These are phyloP conservation scores for Proteromonas lacertae DNA, from an alignment of 352 stramenopile species.

Conservation along the genomic window DNA sequence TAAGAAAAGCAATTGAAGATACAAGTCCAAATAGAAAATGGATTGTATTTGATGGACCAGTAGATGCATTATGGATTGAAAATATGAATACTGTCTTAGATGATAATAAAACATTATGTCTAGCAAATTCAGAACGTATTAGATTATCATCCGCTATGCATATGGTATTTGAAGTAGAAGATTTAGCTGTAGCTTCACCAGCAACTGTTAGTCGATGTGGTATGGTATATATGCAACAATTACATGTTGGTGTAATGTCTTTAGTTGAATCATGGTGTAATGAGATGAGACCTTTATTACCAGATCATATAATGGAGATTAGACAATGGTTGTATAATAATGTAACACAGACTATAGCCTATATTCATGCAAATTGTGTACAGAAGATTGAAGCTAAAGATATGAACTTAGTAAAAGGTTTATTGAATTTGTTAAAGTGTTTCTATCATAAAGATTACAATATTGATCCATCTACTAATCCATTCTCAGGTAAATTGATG, in stretches of 20 bases:
- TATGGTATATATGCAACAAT: slow-evolving; percentile 60
- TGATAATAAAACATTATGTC: slow-evolving; percentile 65
- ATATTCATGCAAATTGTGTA: slow-evolving; percentile 38
- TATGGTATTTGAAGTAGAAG: slow-evolving; percentile 65
- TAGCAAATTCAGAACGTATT: slow-evolving; percentile 53
- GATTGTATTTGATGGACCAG: slow-evolving; percentile 47
- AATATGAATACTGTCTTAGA: slow-evolving; percentile 80
- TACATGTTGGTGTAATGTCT: slow-evolving; percentile 4
- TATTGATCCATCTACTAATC: slow-evolving; percentile 20
- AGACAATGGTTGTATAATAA: slow-evolving; percentile 6
- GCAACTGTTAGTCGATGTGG: slow-evolving; percentile 42
- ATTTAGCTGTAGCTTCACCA: slow-evolving; percentile 38
- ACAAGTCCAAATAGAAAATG: slow-evolving; percentile 31
- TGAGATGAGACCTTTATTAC: background rate
- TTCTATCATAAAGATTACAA: slow-evolving; percentile 40
- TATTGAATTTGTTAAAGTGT: slow-evolving; percentile 56
- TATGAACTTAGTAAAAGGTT: slow-evolving; percentile 42
- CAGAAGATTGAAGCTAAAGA: slow-evolving; percentile 47
- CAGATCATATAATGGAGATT: background rate
- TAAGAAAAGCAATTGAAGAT: slow-evolving; percentile 23
- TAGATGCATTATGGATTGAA: slow-evolving; percentile 61
- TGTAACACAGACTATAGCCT: slow-evolving; percentile 27
- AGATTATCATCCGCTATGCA: slow-evolving; percentile 44
- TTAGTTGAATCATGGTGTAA: slow-evolving; percentile 1
- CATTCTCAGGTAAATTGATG: background rate